phyloP scores from a whole-genome alignment of 1,284 basidiomycete genomes.

The Cutaneotrichosporon cutaneum region DNA sequence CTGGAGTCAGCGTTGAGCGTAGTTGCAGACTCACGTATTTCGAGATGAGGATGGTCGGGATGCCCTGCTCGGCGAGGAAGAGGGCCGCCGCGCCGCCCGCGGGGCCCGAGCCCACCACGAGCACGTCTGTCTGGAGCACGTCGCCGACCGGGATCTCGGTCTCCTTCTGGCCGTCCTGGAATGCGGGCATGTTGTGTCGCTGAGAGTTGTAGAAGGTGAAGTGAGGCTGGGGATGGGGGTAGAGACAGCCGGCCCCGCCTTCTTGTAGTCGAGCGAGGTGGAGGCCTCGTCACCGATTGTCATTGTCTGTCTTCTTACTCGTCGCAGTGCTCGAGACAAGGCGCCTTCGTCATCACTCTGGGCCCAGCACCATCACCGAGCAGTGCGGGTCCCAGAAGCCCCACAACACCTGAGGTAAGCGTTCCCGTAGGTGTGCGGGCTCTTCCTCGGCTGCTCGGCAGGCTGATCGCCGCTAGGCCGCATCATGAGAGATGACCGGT shows the following conservation, averaged over 20 bases:
- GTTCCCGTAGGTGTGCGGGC: too few species aligned
- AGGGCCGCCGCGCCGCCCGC: constrained; percentile 19
- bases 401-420: too few species aligned
- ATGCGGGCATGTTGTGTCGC: constrained; percentile 15
- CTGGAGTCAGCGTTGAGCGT: not conserved
- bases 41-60: constrained; percentile 19
- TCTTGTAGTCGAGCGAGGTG: not conserved
- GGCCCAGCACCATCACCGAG: too few species aligned
- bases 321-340: too few species aligned
- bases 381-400: too few species aligned
- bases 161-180: constrained; percentile 22
- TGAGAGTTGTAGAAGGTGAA: not conserved
- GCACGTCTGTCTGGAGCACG: constrained; percentile 19
- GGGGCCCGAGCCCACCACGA: constrained; percentile 20
- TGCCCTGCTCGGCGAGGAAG: constrained; percentile 20
- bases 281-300: not conserved
- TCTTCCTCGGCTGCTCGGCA: too few species aligned
- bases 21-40: constrained; percentile 9
- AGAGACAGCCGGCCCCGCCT: not conserved
- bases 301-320: too few species aligned
- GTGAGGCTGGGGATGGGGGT: not conserved
- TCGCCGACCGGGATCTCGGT: constrained; percentile 19
- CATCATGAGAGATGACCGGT: too few species aligned
- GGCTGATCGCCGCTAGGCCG: too few species aligned
- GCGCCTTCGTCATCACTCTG: too few species aligned